phyloP scores from a whole-genome alignment of 2,329 filamentous ascomycete species.

The Trematosphaeria pertusa region DNA sequence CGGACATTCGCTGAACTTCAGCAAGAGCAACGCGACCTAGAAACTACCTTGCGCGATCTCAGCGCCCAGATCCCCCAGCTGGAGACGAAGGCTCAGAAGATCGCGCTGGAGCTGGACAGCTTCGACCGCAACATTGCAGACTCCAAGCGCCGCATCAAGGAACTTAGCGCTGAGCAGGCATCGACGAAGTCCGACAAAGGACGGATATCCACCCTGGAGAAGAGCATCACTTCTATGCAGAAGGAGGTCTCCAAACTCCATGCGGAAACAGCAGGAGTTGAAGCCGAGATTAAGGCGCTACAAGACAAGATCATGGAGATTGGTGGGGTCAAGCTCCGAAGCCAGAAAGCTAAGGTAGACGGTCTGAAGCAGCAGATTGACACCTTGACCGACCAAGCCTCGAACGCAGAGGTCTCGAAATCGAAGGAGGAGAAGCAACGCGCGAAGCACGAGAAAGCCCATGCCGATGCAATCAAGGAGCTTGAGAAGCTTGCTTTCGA shows the following conservation, averaged over 20 bases:
- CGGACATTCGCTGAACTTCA: slow-evolving; percentile 84
- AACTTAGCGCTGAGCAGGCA: slow-evolving; percentile 81
- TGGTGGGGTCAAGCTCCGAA: slow-evolving; percentile 88
- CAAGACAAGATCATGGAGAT: slow-evolving; percentile 99
- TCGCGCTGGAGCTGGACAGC: slow-evolving; percentile 86
- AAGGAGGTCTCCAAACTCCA: slow-evolving; percentile 81
- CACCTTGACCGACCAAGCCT: slow-evolving; percentile 80
- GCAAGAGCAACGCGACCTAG: slow-evolving; percentile 80
- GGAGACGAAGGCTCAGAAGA: slow-evolving; percentile 91
- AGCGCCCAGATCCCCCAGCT: slow-evolving; percentile 81
- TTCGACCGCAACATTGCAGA: slow-evolving; percentile 84
- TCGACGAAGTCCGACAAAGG: slow-evolving; percentile 81
- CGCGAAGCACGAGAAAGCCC: slow-evolving; percentile 83
- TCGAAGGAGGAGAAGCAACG: slow-evolving; percentile 95
- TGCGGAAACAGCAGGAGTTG: slow-evolving; percentile 84
- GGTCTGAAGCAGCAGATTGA: slow-evolving; percentile 81
- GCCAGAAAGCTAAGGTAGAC: slow-evolving; percentile 91
- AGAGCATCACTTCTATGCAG: slow-evolving; percentile 76
- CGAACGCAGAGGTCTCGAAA: slow-evolving; percentile 83
- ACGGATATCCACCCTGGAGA: slow-evolving; percentile 74
- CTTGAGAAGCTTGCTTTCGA: slow-evolving; percentile 75
- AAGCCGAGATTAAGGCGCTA: slow-evolving; percentile 88
- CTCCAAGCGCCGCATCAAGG: slow-evolving; percentile 82
- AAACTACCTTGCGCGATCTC: slow-evolving; percentile 74
- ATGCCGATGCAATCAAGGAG: slow-evolving; percentile 79